Conservation (phyloP, 306 rosid genomes). For the Trichosanthes truncata region DNA sequence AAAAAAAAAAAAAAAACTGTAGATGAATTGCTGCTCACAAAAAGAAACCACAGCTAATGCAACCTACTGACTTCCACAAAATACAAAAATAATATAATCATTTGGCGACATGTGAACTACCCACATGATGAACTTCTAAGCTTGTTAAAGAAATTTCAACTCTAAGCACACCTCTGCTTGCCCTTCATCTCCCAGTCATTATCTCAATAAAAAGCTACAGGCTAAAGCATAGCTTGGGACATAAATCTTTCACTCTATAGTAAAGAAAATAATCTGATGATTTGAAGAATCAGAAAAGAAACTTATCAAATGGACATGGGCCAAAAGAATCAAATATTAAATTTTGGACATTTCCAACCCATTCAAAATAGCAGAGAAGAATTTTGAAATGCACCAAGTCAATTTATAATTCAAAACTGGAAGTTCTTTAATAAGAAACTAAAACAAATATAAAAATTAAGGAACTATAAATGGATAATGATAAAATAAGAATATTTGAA, state of each 20-base stretch:
- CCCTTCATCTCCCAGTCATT: background rate
- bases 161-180: background rate
- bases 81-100: background rate
- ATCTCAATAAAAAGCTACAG: background rate
- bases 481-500: background rate
- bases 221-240: background rate
- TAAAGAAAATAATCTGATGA: background rate
- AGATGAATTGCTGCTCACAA: background rate
- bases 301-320: background rate
- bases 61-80: background rate
- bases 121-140: background rate
- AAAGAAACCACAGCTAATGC: background rate
- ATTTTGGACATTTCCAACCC: constrained; percentile 3
- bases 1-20: background rate
- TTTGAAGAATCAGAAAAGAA: background rate
- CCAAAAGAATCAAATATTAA: background rate
- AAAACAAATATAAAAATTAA: background rate
- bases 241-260: background rate
- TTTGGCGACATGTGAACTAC: background rate
- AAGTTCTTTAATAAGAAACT: background rate
- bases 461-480: background rate
- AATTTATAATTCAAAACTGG: background rate
- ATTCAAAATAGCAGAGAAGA: constrained; percentile 1
- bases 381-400: background rate
- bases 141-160: background rate